Evolutionary conservation across 805 yeast genomes (phyloP).

Genomic region (Blastobotrys chiropterorum): DNA sequence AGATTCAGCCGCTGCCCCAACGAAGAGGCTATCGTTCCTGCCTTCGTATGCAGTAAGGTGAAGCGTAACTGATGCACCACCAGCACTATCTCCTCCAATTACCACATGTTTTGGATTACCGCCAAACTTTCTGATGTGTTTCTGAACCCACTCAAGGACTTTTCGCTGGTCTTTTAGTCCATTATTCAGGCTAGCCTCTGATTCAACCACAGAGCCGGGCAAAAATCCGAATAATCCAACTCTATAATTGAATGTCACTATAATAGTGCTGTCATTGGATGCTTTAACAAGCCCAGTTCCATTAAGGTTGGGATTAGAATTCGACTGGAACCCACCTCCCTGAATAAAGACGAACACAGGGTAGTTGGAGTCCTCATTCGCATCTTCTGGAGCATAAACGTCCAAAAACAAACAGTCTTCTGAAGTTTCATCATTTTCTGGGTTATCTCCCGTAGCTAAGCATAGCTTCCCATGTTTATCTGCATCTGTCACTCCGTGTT

Average conservation of each 20-base stretch:
- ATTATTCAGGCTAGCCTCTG: slow-evolving; percentile 26
- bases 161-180: slow-evolving; percentile 34
- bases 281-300: slow-evolving; percentile 21
- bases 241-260: slow-evolving; percentile 31
- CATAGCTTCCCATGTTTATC: slow-evolving; percentile 6
- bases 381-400: slow-evolving; percentile 3
- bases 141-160: slow-evolving; percentile 34
- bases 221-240: slow-evolving; percentile 35
- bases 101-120: slow-evolving; percentile 34
- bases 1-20: slow-evolving; percentile 10
- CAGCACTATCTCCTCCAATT: slow-evolving; percentile 37
- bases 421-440: background rate
- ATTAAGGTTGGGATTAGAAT: slow-evolving; percentile 25
- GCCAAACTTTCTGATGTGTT: slow-evolving; percentile 33
- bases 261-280: slow-evolving; percentile 20
- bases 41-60: slow-evolving; percentile 17
- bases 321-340: slow-evolving; percentile 33
- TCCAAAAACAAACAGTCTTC: slow-evolving; percentile 10
- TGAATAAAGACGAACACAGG: slow-evolving; percentile 33
- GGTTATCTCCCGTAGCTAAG: background rate
- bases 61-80: slow-evolving; percentile 22
- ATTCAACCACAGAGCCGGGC: slow-evolving; percentile 23
- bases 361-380: background rate
- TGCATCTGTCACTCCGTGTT: slow-evolving; percentile 4
- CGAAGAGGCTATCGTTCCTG: slow-evolving; percentile 3